Evolutionary conservation across 140 eudicot species (phyloP), one percentile per base, ranked within the genome.

Genomic region (Ambrosia hybrid): DNA sequence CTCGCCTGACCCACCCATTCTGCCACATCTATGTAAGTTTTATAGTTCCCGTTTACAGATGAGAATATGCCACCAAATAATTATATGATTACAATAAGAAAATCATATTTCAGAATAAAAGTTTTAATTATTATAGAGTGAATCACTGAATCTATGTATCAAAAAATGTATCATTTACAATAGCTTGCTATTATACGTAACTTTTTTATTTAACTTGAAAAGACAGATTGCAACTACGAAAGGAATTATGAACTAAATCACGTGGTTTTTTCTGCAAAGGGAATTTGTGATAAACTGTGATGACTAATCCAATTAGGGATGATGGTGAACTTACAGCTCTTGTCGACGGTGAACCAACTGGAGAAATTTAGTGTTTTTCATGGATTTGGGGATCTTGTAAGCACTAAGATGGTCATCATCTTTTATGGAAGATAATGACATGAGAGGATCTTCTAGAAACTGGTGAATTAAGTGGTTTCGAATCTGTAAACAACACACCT

Each of bases 391-490:
- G 36, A 90, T 85, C 87, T 86, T 94, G 75, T 94, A 94, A 68
- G 97, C 99, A 64, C 88, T 89, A 78, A 90, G 96, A 76, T 81
- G 97, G 43, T 86, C 96, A 75, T 90, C 96, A 48, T 94, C 99
- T 77, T 88, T 94, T 70, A 90, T 88, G 67, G 90, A 79, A 59
- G 90, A 88, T 78, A 90, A 72, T 55, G 90, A 80, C 82, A 83
- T 82, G 15, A 90, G 73, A 70, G 97, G 97, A 73, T 94, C 97
- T 63, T 90, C 98, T 72, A 94, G 66, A 76, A 90, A 88, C 17
- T 83, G 96, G 72, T 90, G 82, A 68, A 94, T 90, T 72, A 88
- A 79, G 84, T 94, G 97, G 58, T 86, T 87, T 5, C 88, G 81
- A 82, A 90, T 94, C 99, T 94, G 83, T 57, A 48, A 73, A 80